Evolutionary conservation across 2,329 filamentous ascomycete genomes (phyloP).

Genomic region (Daldinia eschscholtzii): DNA sequence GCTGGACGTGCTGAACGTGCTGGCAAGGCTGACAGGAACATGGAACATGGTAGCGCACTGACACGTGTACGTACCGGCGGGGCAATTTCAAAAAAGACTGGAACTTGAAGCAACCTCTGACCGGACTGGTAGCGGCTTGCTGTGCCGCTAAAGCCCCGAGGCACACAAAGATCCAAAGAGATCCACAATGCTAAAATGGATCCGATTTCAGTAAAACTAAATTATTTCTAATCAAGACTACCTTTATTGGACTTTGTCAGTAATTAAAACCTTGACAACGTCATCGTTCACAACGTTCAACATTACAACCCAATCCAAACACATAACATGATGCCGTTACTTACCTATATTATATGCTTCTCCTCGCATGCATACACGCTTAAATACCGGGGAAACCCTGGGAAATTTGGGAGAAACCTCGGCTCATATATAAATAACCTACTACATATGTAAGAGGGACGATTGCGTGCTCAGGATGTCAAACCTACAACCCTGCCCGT

Average conservation of each 20-base stretch:
- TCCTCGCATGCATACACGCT: not conserved
- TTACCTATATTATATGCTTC: too few species aligned
- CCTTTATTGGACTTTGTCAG: not conserved
- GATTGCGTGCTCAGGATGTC: constrained; percentile 4
- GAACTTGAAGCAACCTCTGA: too few species aligned
- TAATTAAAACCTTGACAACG: not conserved
- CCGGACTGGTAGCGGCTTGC: too few species aligned
- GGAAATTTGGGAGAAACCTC: not conserved
- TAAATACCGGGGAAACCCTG: not conserved
- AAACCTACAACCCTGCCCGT: not conserved
- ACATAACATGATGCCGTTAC: not conserved
- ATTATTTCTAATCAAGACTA: constrained; percentile 5
- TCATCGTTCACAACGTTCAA: not conserved
- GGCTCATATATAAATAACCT: not conserved
- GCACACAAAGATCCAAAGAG: not conserved
- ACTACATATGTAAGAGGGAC: not conserved
- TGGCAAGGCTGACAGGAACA: constrained; percentile 29
- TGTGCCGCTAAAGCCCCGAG: not conserved
- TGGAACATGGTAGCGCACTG: constrained; percentile 1
- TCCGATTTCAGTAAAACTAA: constrained; percentile 6
- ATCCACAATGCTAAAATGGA: not conserved
- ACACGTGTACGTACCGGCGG: constrained; percentile 8
- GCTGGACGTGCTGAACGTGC: constrained; percentile 27
- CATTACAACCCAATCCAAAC: not conserved
- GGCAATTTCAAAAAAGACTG: not conserved